These are phyloP conservation scores for Ammopiptanthus mongolicus DNA, from an alignment of 306 rosid species.

Conservation along the genomic window DNA sequence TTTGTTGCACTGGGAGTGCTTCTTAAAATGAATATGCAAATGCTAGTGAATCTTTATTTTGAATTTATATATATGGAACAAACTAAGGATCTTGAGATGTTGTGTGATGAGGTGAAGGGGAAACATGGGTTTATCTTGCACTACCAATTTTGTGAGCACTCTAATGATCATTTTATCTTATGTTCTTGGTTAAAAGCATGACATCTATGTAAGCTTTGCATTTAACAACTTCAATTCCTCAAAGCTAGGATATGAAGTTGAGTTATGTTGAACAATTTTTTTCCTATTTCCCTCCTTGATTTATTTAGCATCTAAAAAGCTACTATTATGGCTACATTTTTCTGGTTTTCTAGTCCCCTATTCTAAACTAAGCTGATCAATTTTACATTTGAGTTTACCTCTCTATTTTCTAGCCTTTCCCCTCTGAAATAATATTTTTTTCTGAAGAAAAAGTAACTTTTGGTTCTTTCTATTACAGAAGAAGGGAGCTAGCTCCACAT, in stretches of 20 bases:
- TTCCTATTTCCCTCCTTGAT: background rate
- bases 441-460: background rate
- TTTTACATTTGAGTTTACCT: background rate
- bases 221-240: background rate
- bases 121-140: no score
- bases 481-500: slow-evolving; percentile 70
- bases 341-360: background rate
- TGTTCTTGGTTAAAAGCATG: background rate
- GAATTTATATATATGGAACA: no score
- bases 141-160: slow-evolving; percentile 49
- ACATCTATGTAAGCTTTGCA: slow-evolving; percentile 7
- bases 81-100: no score
- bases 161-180: background rate
- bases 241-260: background rate
- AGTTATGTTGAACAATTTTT: slow-evolving; percentile 1
- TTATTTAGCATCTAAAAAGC: background rate
- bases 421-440: background rate
- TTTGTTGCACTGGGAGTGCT: no score
- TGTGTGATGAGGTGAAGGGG: no score
- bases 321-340: background rate
- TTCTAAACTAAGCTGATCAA: background rate
- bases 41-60: no score
- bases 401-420: background rate
- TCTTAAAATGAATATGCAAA: no score
- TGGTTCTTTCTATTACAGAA: slow-evolving; percentile 46